Evolutionary conservation across 2,329 filamentous ascomycete genomes (phyloP), one percentile per base, ranked within the genome.

Genomic region (Fusarium pseudograminearum): DNA sequence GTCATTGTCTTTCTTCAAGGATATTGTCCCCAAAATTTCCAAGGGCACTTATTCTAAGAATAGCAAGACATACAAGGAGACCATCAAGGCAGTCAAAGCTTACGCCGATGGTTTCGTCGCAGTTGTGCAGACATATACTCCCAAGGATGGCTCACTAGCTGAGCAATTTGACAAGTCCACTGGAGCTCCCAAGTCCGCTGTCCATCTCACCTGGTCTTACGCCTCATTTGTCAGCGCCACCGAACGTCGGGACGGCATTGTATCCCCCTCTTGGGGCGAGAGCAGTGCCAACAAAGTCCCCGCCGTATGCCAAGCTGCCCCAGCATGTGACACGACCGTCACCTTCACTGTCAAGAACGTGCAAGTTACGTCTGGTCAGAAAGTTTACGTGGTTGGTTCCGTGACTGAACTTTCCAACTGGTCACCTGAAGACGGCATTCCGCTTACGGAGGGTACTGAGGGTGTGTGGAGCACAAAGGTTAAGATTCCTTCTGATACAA

Each of bases 121-220:
- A 50, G 83, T 91, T 1, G 86, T 91, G 6, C 84, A 85, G 61
- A 83, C 82, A 2, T 93, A 93, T 73, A 86, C 87, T 0, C 83
- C 84, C 4, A 69, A 83, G 1, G 86, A 88, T 65, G 91, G 91
- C n/a, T 85, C 85, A 1, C 75, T 93, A 10, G 81, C 87, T 2
- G 90, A 93, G 79, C 90, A 93, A 75, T 93, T 86, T 68, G 83
- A 86, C 68, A 83, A 84, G 62, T 76, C 78, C 56, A 80, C 74
- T 34, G 88, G 85, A 33, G 53, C 73, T 0, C 88, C 87, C 3
- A 78, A 89, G 4, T 91, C 89, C 2, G 91, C 90, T 4, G 79
- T 82, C 18, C 88, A 93, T 65, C 80, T 92, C n/a, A 92, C 90
- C 4, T 92, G 90, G 90, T 91, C 89, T 0, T 92, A 91, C 69